Evolutionary conservation across 345 rosid species (phyloP).

Genomic region (Eucalyptus sp.): DNA sequence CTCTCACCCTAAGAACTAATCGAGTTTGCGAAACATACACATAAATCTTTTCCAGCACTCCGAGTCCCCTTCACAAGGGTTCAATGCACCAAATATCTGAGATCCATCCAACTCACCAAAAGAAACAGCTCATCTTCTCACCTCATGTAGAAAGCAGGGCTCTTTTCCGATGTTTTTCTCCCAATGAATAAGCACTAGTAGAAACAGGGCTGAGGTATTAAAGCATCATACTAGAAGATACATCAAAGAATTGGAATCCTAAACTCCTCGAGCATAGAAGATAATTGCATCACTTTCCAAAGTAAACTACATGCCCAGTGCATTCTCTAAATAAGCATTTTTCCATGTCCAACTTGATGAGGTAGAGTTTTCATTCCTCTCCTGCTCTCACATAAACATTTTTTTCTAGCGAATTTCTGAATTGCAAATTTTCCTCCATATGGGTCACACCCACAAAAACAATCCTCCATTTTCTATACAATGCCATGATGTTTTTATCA

Average conservation of each 20-base stretch:
- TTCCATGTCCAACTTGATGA: not conserved
- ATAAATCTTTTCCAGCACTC: not conserved
- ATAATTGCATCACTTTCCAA: not conserved
- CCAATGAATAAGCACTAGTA: not conserved
- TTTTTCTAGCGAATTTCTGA: not conserved
- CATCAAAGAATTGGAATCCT: not conserved
- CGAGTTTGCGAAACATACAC: not conserved
- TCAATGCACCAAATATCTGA: not conserved
- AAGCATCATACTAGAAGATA: not conserved
- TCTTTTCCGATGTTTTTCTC: not conserved
- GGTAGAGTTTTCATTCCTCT: not conserved
- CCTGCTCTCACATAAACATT: not conserved
- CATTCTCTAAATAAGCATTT: not conserved
- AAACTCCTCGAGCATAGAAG: not conserved
- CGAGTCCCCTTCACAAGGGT: not conserved
- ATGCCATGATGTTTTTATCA: not conserved
- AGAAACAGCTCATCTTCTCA: not conserved
- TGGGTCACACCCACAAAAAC: not conserved
- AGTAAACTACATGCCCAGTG: not conserved
- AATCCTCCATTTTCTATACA: not conserved
- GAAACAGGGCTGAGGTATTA: not conserved
- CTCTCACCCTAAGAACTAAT: not conserved
- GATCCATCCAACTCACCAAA: not conserved
- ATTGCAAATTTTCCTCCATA: not conserved
- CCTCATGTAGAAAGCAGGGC: not conserved